Percentiles rank a stretch among this genome's conserved stretches.
Evolutionary conservation across 2,329 filamentous ascomycete species (phyloP).

Genomic region (Venturia nashicola): DNA sequence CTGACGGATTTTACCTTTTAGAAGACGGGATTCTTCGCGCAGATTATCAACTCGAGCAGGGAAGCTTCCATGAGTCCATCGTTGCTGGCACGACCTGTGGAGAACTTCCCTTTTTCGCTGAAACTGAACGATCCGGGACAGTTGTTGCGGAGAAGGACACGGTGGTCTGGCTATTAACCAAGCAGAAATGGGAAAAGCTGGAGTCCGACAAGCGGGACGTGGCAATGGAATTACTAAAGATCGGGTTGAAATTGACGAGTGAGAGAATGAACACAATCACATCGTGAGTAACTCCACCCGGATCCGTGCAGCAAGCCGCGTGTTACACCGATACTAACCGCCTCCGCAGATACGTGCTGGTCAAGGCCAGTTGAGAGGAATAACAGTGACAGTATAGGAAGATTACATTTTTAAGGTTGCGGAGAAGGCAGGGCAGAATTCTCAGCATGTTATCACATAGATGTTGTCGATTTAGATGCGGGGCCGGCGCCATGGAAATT

Average conservation of each 20-base stretch:
- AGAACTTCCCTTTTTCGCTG: constrained; percentile 90
- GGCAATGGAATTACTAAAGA: constrained; percentile 69
- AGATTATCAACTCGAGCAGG: constrained; percentile 85
- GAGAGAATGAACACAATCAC: constrained; percentile 75
- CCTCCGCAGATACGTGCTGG: constrained; percentile 25
- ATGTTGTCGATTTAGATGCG: not conserved
- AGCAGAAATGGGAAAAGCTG: constrained; percentile 57
- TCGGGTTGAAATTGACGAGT: constrained; percentile 86
- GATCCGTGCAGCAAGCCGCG: not conserved
- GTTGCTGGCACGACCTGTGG: constrained; percentile 91
- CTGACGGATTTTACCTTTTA: constrained; percentile 79
- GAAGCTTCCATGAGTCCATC: constrained; percentile 79
- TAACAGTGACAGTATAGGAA: not conserved
- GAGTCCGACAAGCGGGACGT: constrained; percentile 64
- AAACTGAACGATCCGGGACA: constrained; percentile 76
- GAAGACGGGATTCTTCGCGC: constrained; percentile 81
- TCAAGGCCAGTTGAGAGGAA: constrained; percentile 23
- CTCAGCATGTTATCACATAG: not conserved
- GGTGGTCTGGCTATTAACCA: constrained; percentile 70
- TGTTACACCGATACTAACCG: constrained; percentile 3
- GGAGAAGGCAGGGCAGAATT: not conserved
- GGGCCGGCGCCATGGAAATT: not conserved
- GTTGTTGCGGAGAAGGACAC: constrained; percentile 73
- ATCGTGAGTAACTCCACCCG: constrained; percentile 29
- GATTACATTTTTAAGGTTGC: not conserved